These are phyloP conservation scores for Thinopyrum elongatum DNA, from an alignment of 176 grass and related monocot genomes.

Conservation along the genomic window DNA sequence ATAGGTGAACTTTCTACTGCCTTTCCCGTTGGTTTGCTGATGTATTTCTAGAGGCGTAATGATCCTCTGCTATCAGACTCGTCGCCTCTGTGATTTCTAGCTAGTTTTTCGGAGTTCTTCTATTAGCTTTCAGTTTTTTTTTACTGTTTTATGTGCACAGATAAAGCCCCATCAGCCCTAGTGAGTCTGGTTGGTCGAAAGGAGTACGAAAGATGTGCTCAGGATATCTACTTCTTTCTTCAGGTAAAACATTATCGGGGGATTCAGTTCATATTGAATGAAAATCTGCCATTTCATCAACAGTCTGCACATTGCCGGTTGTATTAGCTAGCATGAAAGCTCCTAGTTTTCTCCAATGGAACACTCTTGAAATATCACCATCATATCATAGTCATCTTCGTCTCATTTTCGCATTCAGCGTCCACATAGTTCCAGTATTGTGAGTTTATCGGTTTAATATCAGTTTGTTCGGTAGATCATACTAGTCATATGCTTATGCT, in stretches of 20 bases:
- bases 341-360: neutral
- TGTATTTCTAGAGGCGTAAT: neutral
- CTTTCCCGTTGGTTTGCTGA: neutral
- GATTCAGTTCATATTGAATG: neutral
- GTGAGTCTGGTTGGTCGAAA: slow-evolving; percentile 91
- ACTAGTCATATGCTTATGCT: neutral
- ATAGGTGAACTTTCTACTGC: slow-evolving; percentile 54
- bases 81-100: neutral
- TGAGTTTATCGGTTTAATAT: neutral
- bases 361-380: neutral
- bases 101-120: neutral
- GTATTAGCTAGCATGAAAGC: neutral
- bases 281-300: neutral
- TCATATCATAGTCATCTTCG: neutral
- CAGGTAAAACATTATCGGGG: slow-evolving; percentile 57
- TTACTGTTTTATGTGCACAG: slow-evolving; percentile 32
- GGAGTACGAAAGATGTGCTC: slow-evolving; percentile 91
- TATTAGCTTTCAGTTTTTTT: neutral
- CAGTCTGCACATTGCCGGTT: neutral
- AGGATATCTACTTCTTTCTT: slow-evolving; percentile 96
- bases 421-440: neutral
- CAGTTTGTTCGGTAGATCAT: neutral
- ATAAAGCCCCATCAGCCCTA: slow-evolving; percentile 79
- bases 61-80: neutral
- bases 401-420: neutral